A percentile compares a stretch with the other conserved stretches of the same genome.
These are phyloP conservation scores for Medicago arabica DNA, from an alignment of 306 rosid species.

Conservation along the genomic window DNA sequence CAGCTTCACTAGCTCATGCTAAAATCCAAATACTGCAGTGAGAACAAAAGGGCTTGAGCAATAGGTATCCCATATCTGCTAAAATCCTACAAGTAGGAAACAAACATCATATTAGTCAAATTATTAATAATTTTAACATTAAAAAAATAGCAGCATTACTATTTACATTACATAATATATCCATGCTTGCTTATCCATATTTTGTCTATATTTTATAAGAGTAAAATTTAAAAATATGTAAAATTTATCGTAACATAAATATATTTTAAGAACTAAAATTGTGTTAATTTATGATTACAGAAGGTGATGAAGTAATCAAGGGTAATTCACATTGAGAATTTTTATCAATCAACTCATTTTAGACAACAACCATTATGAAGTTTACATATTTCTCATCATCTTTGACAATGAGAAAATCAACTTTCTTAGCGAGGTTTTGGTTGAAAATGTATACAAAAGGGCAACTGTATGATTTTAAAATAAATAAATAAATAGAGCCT, in stretches of 20 bases:
- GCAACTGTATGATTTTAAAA: too few relatives aligned
- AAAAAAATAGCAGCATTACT: background rate
- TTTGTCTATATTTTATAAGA: background rate
- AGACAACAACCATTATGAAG: too few relatives aligned
- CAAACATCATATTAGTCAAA: slow-evolving; percentile 5
- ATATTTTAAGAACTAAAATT: background rate
- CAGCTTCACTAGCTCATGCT: slow-evolving; percentile 19
- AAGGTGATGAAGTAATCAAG: too few relatives aligned
- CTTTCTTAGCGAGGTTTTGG: too few relatives aligned
- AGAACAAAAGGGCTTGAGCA: background rate
- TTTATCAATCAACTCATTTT: too few relatives aligned
- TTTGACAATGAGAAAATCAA: too few relatives aligned
- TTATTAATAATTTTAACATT: background rate
- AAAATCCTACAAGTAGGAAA: slow-evolving; percentile 4
- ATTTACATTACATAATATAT: background rate
- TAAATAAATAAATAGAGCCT: too few relatives aligned
- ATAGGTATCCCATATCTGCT: background rate
- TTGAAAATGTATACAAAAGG: too few relatives aligned
- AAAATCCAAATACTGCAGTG: background rate
- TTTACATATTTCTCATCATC: too few relatives aligned
- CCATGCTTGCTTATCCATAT: too few relatives aligned
- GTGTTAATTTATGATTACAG: background rate
- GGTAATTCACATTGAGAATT: too few relatives aligned
- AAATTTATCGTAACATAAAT: background rate
- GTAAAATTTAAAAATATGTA: background rate